Evolutionary conservation across 208 protist genomes (phyloP).

Genomic region (Acanthamoeba culbertsoni): DNA sequence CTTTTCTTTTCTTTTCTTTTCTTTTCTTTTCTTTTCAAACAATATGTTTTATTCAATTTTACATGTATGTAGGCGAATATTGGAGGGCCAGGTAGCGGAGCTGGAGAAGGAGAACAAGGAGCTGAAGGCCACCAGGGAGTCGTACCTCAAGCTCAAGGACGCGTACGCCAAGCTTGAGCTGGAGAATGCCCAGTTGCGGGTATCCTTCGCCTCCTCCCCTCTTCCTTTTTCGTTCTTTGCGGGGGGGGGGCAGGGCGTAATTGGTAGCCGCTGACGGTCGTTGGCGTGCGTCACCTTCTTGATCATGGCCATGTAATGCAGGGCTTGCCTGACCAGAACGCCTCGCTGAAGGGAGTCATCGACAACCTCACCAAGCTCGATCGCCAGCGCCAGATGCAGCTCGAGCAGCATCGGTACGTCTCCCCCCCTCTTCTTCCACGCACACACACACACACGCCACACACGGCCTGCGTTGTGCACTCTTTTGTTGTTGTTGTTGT

Average conservation of each 20-base stretch:
- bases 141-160: conserved; percentile 13
- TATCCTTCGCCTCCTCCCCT: neutral
- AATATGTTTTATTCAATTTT: neutral
- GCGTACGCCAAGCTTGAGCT: neutral
- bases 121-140: neutral
- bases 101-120: conserved; percentile 26
- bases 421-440: neutral
- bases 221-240: neutral
- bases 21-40: neutral
- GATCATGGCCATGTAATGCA: neutral
- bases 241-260: too few species aligned
- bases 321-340: neutral
- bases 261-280: too few species aligned
- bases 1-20: neutral
- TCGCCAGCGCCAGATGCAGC: neutral
- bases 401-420: neutral
- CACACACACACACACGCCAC: too few species aligned
- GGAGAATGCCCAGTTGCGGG: neutral
- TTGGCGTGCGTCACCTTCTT: too few species aligned
- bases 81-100: neutral
- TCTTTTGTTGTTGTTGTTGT: too few species aligned
- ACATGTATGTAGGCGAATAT: neutral
- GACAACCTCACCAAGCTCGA: conserved; percentile 39
- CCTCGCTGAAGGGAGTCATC: neutral
- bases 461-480: neutral